phyloP scores from a whole-genome alignment of 1,284 basidiomycete species.

The Ceratobasidium sp. region DNA sequence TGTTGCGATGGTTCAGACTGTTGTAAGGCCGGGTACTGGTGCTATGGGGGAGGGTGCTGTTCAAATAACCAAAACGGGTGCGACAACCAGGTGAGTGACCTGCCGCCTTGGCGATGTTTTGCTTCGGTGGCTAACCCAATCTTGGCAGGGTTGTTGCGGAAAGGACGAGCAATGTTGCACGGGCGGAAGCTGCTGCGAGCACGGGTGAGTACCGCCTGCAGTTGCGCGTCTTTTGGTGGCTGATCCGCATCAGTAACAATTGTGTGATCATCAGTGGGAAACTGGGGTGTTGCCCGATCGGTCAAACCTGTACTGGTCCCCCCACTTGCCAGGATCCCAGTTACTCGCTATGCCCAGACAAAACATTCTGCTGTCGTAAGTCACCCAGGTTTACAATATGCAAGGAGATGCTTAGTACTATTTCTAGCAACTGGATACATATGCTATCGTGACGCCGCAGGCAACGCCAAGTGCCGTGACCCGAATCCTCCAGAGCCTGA shows the following conservation, averaged over 20 bases:
- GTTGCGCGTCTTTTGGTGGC: not conserved
- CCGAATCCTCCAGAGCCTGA: constrained; percentile 2
- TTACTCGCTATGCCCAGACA: not conserved
- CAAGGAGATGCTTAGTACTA: not conserved
- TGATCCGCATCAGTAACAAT: constrained; percentile 1
- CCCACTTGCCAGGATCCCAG: not conserved
- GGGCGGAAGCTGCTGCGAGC: constrained; percentile 18
- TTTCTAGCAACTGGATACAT: constrained; percentile 20
- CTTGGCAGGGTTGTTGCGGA: constrained; percentile 22
- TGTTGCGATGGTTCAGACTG: constrained; percentile 10
- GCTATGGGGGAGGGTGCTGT: constrained; percentile 15
- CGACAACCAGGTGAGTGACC: constrained; percentile 10
- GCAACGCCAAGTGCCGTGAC: constrained; percentile 17
- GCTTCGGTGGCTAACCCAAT: not conserved
- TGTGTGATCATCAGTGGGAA: constrained; percentile 30
- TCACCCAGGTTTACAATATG: not conserved
- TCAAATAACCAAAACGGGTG: not conserved
- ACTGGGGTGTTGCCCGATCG: constrained; percentile 27
- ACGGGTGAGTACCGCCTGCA: not conserved
- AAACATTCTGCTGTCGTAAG: constrained; percentile 32
- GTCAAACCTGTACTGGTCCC: constrained; percentile 10
- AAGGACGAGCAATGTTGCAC: constrained; percentile 23
- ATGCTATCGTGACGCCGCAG: constrained; percentile 12
- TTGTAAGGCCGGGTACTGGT: constrained; percentile 1
- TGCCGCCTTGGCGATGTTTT: not conserved